Percentiles rank a stretch among this genome's conserved stretches.
Conservation (phyloP, 345 rosid genomes). For the Psidium guajava region DNA sequence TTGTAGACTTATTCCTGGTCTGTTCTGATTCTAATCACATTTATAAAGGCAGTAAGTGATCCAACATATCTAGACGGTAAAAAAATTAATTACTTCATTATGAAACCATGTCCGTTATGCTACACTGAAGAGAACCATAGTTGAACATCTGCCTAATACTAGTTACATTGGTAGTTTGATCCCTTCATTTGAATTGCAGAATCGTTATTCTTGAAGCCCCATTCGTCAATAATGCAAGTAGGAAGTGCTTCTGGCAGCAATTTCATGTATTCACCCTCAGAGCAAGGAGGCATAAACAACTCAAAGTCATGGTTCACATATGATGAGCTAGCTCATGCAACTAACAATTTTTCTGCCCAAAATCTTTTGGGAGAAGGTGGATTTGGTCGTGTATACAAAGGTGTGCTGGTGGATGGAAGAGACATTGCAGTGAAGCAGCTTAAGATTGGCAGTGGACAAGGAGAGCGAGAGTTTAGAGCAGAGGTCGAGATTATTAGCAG, state of each 20-base stretch:
- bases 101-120: neutral
- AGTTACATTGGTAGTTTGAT: neutral
- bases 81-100: neutral
- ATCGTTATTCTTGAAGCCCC: slow-evolving; percentile 5
- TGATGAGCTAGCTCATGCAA: slow-evolving; percentile 66
- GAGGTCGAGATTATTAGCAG: slow-evolving; percentile 96
- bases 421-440: slow-evolving; percentile 93
- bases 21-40: neutral
- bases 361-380: slow-evolving; percentile 98
- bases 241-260: slow-evolving; percentile 46
- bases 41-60: neutral
- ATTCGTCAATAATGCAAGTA: slow-evolving; percentile 31
- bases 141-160: neutral
- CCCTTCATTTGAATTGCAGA: neutral
- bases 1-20: neutral
- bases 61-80: neutral
- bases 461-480: slow-evolving; percentile 93
- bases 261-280: slow-evolving; percentile 50
- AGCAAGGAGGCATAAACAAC: slow-evolving; percentile 56
- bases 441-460: slow-evolving; percentile 92
- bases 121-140: neutral
- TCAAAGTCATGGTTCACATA: slow-evolving; percentile 87
- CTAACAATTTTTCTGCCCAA: slow-evolving; percentile 53
- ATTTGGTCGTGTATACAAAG: slow-evolving; percentile 96
- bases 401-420: slow-evolving; percentile 64